Evolutionary conservation across 2,329 filamentous ascomycete genomes (phyloP).

Genomic region (Chrysosphaeria jannelii): DNA sequence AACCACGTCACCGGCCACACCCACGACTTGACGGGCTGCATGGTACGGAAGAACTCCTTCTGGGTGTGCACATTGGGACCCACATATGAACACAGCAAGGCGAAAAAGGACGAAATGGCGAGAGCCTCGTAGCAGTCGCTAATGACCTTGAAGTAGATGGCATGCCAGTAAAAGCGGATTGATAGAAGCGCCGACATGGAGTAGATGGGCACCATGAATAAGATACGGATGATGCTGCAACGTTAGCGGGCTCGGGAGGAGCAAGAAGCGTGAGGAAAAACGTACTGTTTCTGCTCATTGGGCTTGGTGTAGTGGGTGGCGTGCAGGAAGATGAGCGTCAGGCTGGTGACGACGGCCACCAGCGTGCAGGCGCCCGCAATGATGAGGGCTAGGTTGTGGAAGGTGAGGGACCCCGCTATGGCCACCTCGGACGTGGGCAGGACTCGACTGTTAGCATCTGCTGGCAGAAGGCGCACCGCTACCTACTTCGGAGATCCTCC

Average conservation of each 20-base stretch:
- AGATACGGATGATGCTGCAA: conserved; percentile 57
- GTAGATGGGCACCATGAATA: conserved; percentile 71
- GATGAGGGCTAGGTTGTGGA: conserved; percentile 22
- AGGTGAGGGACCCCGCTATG: conserved; percentile 18
- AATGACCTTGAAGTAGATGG: conserved; percentile 54
- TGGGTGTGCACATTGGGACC: conserved; percentile 50
- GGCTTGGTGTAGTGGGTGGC: conserved; percentile 29
- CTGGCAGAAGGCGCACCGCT: background rate
- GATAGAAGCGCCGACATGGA: conserved; percentile 42
- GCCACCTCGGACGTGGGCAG: conserved; percentile 14
- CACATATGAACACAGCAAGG: conserved; percentile 52
- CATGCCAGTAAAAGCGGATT: conserved; percentile 43
- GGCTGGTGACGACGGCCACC: conserved; percentile 19
- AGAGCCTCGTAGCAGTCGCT: conserved; percentile 76
- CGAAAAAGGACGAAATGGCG: conserved; percentile 65
- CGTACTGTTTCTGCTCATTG: conserved; percentile 25
- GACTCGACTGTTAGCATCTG: conserved; percentile 8
- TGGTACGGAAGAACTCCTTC: conserved; percentile 48
- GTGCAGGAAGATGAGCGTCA: conserved; percentile 27
- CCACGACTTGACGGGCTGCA: conserved; percentile 39
- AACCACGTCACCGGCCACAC: conserved; percentile 43
- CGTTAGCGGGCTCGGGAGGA: background rate
- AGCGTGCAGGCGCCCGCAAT: conserved; percentile 17
- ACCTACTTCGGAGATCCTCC: conserved; percentile 13
- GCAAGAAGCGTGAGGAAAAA: conserved; percentile 1